phyloP scores from a whole-genome alignment of 2,329 filamentous ascomycete genomes.

The Alternaria solani region DNA sequence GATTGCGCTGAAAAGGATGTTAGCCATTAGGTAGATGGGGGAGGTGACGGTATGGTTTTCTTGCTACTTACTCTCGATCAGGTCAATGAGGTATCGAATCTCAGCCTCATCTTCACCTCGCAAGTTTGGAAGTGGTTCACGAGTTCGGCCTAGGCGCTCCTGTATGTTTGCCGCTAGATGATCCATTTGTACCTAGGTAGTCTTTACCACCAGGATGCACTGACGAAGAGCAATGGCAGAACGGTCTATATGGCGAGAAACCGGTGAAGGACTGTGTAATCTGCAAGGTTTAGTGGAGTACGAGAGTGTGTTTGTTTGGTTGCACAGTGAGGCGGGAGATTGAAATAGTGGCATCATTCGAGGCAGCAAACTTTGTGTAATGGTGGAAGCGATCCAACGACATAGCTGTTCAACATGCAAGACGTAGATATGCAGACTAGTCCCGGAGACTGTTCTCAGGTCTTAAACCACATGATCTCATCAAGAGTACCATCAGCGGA shows the following conservation, averaged over 20 bases:
- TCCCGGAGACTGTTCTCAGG: neutral
- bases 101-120: constrained; percentile 34
- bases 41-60: neutral
- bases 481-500: neutral
- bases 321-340: neutral
- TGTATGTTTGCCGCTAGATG: neutral
- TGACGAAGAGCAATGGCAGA: neutral
- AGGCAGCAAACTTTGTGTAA: constrained; percentile 1
- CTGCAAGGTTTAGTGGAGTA: neutral
- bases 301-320: neutral
- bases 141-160: neutral
- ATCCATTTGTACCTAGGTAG: constrained; percentile 1
- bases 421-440: neutral
- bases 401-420: neutral
- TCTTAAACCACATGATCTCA: neutral
- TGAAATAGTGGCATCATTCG: neutral
- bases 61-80: constrained; percentile 27
- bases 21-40: neutral
- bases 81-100: constrained; percentile 15
- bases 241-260: neutral
- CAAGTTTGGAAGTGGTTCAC: constrained; percentile 19
- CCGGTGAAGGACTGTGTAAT: constrained; percentile 2
- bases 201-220: neutral
- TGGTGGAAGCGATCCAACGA: neutral
- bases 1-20: constrained; percentile 10